Evolutionary conservation across 2,329 filamentous ascomycete genomes (phyloP), one percentile per base, ranked within the genome.

Genomic region (Pseudogymnoascus sp.): DNA sequence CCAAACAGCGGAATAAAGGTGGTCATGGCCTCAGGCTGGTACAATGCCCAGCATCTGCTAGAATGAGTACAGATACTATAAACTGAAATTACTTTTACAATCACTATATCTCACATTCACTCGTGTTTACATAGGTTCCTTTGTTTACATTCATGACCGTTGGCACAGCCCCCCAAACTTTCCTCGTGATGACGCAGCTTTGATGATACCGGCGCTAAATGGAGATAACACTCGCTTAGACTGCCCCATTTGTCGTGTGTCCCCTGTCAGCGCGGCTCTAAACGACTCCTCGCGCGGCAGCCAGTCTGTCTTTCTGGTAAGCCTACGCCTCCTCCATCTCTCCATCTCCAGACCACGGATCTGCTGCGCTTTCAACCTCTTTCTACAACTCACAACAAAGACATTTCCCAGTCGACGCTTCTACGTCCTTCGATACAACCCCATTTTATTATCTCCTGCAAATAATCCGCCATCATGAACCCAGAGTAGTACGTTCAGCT

Each of bases 381-480:
- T 58, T 13, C 42, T 39, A n/a, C 40, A 42, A 59, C 45, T 36
- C 48, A 33, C 29, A 18, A 55, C n/a, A 33, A 55, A 33, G 25
- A 31, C 8, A 45, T 13, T 21, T n/a, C 33, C 5, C 48, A 27
- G 27, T n/a, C 9, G 48, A 55, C 48, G 48, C 48, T 29, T 58
- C 21, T 52, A 58, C 37, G 35, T n/a, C 27, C 39, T 39, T 60
- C 31, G 13, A 21, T 21, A 33, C 45, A 59, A 40, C 5, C 40
- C 60, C 36, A 40, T 62, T 65, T 33, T 33, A 55, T 21, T 55
- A 55, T 55, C 27, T 55, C 33, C 48, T 21, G 48, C 48, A 55
- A 55, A 33, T 55, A 55, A 55, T 40, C 55, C 64, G 70, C 76
- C 82, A 90, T 72, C 75, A 94, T 94, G 90, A 94, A 94, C 83